A percentile compares a stretch with the other conserved stretches of the same genome.
Conservation (phyloP, 331 rosid genomes). For the Quercus phellos region DNA sequence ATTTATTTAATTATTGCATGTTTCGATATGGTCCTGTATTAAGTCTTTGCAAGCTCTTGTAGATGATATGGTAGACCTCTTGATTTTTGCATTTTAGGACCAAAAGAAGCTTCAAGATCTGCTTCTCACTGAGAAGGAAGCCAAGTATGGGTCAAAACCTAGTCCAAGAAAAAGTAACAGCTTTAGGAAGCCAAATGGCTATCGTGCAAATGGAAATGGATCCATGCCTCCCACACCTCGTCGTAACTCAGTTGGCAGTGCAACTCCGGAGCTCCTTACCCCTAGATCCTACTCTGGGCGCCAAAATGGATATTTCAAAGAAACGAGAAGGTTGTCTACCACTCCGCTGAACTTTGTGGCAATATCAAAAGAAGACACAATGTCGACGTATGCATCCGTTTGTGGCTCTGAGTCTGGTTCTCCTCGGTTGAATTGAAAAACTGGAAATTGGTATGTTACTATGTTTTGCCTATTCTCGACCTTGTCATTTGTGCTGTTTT, state of each 20-base stretch:
- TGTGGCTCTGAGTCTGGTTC: slow-evolving; percentile 91
- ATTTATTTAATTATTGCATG: neutral
- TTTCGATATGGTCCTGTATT: slow-evolving; percentile 15
- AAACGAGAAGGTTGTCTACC: slow-evolving; percentile 82
- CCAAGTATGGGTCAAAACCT: slow-evolving; percentile 84
- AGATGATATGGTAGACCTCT: neutral
- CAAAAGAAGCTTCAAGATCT: slow-evolving; percentile 95
- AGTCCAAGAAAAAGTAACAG: slow-evolving; percentile 87
- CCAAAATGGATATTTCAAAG: slow-evolving; percentile 87
- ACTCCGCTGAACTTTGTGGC: slow-evolving; percentile 86
- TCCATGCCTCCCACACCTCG: slow-evolving; percentile 92
- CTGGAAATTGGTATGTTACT: slow-evolving; percentile 44
- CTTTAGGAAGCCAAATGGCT: slow-evolving; percentile 74
- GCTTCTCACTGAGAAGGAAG: slow-evolving; percentile 84
- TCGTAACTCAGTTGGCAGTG: slow-evolving; percentile 66
- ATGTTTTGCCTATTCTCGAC: neutral
- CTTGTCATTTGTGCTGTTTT: neutral
- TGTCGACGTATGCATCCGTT: slow-evolving; percentile 83
- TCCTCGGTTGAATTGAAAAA: slow-evolving; percentile 49
- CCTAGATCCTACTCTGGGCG: slow-evolving; percentile 90
- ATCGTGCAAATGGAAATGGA: slow-evolving; percentile 70
- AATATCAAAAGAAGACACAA: slow-evolving; percentile 79
- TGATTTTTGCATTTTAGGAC: slow-evolving; percentile 40
- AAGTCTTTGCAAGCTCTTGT: neutral
- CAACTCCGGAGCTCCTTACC: slow-evolving; percentile 70